A percentile compares a stretch with the other conserved stretches of the same genome.
phyloP scores from a whole-genome alignment of 1,284 basidiomycete species.

The Inonotus hispidus region DNA sequence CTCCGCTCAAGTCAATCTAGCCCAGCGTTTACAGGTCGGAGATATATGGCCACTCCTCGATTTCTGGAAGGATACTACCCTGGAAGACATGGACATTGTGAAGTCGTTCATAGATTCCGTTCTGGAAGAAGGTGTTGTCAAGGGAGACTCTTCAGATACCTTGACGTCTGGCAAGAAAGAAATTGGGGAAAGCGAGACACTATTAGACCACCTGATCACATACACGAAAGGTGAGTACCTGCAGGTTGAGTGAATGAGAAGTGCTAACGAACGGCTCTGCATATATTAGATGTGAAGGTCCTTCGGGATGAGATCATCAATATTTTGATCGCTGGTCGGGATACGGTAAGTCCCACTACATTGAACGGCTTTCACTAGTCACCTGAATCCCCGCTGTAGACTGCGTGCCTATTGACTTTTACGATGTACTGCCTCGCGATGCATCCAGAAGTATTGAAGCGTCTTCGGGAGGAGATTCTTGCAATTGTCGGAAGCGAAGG shows the following conservation, averaged over 20 bases:
- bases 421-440: slow-evolving; percentile 35
- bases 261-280: background rate
- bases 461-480: slow-evolving; percentile 36
- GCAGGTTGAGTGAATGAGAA: background rate
- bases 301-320: slow-evolving; percentile 34
- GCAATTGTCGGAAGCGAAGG: slow-evolving; percentile 27
- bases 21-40: slow-evolving; percentile 34
- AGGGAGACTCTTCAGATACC: too few species aligned
- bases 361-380: too few species aligned
- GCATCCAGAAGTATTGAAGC: slow-evolving; percentile 31
- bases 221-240: slow-evolving; percentile 39
- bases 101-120: slow-evolving; percentile 48
- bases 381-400: too few species aligned
- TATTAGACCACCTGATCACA: slow-evolving; percentile 47
- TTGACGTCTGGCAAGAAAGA: slow-evolving; percentile 30
- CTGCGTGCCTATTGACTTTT: slow-evolving; percentile 33
- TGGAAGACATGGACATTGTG: slow-evolving; percentile 41
- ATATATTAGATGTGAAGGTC: slow-evolving; percentile 24
- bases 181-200: slow-evolving; percentile 34
- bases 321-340: slow-evolving; percentile 33
- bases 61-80: slow-evolving; percentile 39
- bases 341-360: too few species aligned
- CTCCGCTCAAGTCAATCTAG: slow-evolving; percentile 35
- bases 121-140: slow-evolving; percentile 39
- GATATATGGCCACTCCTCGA: slow-evolving; percentile 47